Evolutionary conservation across 768 basidiomycete genomes (phyloP), one percentile per base, ranked within the genome.

Genomic region (Termitomyces sp.): DNA sequence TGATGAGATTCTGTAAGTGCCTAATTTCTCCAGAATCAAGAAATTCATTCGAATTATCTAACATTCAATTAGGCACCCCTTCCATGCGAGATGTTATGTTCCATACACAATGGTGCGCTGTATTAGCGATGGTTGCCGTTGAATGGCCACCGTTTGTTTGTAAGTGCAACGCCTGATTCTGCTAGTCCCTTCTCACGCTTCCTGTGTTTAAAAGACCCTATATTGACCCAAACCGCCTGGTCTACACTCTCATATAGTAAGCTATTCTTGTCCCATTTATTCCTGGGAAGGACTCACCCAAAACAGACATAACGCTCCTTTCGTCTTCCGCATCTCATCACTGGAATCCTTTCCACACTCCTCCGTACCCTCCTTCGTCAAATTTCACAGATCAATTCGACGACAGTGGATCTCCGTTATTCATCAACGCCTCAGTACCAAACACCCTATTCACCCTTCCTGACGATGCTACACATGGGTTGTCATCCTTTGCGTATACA

Each of bases 81-180:
- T 93, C 93, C 6, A 75, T 95, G 74, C 80, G 95, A 55, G 97
- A 99, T 71, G 82, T 99, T 53, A 82, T 98, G 52, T 90, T 93
- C 71, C 93, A 95, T 67, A 91, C 95, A 0, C 95, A 97, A 64
- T 98, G 91, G 89, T 92, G 89, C 70, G 83, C 92, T 43, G 82
- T 88, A 35, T 77, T 99, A 14, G 86, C 86, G 35, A 95, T 97
- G 91, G 86, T 98, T 56, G 93, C 96, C 36, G 93, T 98, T 23
- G 82, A 92, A 69, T 99, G 96, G 96, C 96, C 97, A 0, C 77
- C 79, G 16, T 98, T 95, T 71, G 82, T 89, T 61, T 98, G 95
- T 95, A 66, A 64, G 63, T 53, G 4, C 33, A 20, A 32, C 14
- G 16, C 41, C 32, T 14, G 12, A 23, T 18, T 9, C 4, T 32